Conservation (phyloP, 1,284 basidiomycete species). For the Volvariella volvacea region DNA sequence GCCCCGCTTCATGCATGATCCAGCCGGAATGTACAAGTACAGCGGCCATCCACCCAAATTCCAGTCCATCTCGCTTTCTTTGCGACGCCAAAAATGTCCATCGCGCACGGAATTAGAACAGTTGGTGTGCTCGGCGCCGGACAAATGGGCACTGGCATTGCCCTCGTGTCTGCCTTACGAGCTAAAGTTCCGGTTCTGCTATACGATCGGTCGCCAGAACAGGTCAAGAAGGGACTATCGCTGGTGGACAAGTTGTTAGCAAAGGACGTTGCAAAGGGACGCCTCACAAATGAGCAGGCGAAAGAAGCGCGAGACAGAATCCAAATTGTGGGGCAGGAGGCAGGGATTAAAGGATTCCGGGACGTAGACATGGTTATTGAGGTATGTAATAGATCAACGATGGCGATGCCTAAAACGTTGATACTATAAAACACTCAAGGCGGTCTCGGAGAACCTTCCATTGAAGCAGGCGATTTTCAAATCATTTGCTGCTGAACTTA, state of each 20-base stretch:
- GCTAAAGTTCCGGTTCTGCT: conserved; percentile 75
- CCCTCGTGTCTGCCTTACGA: conserved; percentile 75
- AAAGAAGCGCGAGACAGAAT: conserved; percentile 69
- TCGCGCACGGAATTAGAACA: conserved; percentile 61
- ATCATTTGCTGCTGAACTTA: conserved; percentile 61
- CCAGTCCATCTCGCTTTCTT: too few relatives aligned
- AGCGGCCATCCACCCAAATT: too few relatives aligned
- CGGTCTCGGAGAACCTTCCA: conserved; percentile 81
- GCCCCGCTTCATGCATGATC: too few relatives aligned
- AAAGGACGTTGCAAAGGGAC: conserved; percentile 86
- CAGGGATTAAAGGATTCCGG: conserved; percentile 46
- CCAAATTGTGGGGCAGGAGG: conserved; percentile 37
- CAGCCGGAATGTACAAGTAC: too few relatives aligned
- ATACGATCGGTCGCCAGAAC: conserved; percentile 60
- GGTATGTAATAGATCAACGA: conserved; percentile 35
- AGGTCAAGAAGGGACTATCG: conserved; percentile 63
- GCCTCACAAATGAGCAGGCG: conserved; percentile 68
- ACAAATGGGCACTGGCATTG: conserved; percentile 87
- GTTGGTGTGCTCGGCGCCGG: conserved; percentile 77
- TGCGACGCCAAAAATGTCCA: conserved; percentile 29
- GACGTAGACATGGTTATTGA: conserved; percentile 91
- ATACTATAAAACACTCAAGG: too few relatives aligned
- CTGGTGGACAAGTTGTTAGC: conserved; percentile 78
- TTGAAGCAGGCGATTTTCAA: conserved; percentile 81
- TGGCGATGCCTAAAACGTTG: too few relatives aligned